Evolutionary conservation across 139 green algal genomes (phyloP), one percentile per base, ranked within the genome.

Genomic region (Coelastrella sp.): DNA sequence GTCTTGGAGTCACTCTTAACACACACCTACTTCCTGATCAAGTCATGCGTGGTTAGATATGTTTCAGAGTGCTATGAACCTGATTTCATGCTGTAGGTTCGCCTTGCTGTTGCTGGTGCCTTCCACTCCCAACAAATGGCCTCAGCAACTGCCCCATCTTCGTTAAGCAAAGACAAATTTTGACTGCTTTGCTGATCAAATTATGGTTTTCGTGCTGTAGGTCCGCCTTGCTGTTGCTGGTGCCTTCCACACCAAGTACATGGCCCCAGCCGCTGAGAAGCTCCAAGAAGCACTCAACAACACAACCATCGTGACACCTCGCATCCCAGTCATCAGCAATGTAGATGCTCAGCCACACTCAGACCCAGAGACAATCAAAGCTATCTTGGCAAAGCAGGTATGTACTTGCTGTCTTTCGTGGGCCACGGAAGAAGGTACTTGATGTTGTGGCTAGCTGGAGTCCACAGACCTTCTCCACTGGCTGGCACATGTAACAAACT

Each of bases 161-260:
- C 32, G 32, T 47, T 47, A 47, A 47, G 32, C 32, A 47, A 47
- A 47, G 32, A 47, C 32, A 47, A 1, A 2, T 47, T 47, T 47
- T 47, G 3, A 71, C 64, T 71, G 64, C 11, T 71, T 71, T 71
- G 16, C 16, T 71, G 64, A 71, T 71, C 64, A 20, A 3, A 4
- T 5, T 71, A 20, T 71, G 64, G 64, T 71, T 71, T 47, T 47
- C 32, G 64, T 71, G 6, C 59, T 75, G 59, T 79, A 91, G 47
- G 97, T 99, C 23, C 94, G 94, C 32, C 94, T 99, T 73, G 96
- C 98, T 0, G 98, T 99, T 58, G 98, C 98, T 4, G 98, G 98
- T 23, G 98, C 98, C 66, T 99, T 99, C 96, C 98, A 99, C 95
- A 99, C 98, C 16, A 66, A 96, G 23, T 99, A 96, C 95, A 99